phyloP scores from a whole-genome alignment of 2,329 filamentous ascomycete species.

The Alternaria incomplexa region DNA sequence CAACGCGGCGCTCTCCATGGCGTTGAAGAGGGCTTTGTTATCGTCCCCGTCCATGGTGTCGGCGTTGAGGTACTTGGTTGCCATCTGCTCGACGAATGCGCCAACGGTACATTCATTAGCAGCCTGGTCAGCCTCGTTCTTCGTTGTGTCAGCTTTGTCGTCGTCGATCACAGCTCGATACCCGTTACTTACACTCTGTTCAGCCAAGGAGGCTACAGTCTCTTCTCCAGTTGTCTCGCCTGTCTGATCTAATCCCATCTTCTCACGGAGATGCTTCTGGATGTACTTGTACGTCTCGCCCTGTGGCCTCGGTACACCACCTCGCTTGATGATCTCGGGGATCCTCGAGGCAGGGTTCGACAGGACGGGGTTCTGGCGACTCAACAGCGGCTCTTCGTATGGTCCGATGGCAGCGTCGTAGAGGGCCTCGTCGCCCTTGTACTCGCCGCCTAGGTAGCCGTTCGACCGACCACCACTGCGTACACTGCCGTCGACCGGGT shows the following conservation, averaged over 20 bases:
- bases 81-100: conserved; percentile 8
- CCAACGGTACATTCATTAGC: conserved; percentile 6
- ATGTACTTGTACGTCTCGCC: conserved; percentile 4
- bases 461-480: not conserved
- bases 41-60: conserved; percentile 20
- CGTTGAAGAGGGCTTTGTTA: conserved; percentile 6
- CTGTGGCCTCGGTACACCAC: conserved; percentile 3
- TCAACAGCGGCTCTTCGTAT: conserved; percentile 23
- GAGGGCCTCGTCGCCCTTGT: not conserved
- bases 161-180: not conserved
- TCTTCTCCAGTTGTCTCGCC: not conserved
- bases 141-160: not conserved
- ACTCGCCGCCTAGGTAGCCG: not conserved
- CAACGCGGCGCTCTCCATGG: conserved; percentile 16
- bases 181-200: not conserved
- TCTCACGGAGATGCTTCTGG: not conserved
- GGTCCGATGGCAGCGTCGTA: not conserved
- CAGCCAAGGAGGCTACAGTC: not conserved
- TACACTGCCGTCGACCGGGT: not conserved
- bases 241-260: not conserved
- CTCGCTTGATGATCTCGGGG: conserved; percentile 9
- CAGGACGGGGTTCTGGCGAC: conserved; percentile 12
- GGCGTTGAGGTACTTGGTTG: not conserved
- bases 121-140: not conserved
- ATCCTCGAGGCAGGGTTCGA: conserved; percentile 14